Percentiles rank a stretch among this genome's conserved stretches.
These are phyloP conservation scores for Cetraspora pellucida DNA, from an alignment of 192 early-diverging fungal species.

Conservation along the genomic window DNA sequence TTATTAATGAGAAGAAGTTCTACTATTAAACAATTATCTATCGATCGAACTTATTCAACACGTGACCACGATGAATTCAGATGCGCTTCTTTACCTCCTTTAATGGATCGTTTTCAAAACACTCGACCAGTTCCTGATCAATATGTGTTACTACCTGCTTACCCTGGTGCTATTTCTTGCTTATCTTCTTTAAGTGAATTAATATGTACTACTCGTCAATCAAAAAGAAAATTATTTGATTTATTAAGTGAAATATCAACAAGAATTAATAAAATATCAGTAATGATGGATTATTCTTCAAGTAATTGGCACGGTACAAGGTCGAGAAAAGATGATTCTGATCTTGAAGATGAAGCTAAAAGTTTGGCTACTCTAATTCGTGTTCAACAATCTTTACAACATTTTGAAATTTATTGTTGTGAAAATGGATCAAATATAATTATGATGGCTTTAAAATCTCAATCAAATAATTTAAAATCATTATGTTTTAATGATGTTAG, in stretches of 20 bases:
- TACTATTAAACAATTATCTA: constrained; percentile 18
- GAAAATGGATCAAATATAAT: background rate
- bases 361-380: constrained; percentile 18
- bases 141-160: background rate
- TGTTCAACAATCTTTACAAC: constrained; percentile 10
- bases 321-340: background rate
- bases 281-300: background rate
- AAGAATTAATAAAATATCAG: background rate
- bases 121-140: background rate
- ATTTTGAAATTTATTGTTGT: constrained; percentile 7
- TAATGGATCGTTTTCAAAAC: background rate
- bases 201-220: constrained; percentile 15
- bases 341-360: constrained; percentile 25
- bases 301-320: background rate
- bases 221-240: constrained; percentile 28
- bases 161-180: background rate
- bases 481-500: background rate
- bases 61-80: background rate
- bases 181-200: constrained; percentile 24
- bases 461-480: background rate
- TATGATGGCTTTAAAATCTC: constrained; percentile 13
- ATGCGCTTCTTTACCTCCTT: background rate
- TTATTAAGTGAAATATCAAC: background rate
- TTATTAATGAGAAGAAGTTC: constrained; percentile 18
- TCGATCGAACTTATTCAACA: constrained; percentile 13